Evolutionary conservation across 345 rosid species (phyloP), one percentile per base, ranked within the genome.

Genomic region (Litchi chinensis): DNA sequence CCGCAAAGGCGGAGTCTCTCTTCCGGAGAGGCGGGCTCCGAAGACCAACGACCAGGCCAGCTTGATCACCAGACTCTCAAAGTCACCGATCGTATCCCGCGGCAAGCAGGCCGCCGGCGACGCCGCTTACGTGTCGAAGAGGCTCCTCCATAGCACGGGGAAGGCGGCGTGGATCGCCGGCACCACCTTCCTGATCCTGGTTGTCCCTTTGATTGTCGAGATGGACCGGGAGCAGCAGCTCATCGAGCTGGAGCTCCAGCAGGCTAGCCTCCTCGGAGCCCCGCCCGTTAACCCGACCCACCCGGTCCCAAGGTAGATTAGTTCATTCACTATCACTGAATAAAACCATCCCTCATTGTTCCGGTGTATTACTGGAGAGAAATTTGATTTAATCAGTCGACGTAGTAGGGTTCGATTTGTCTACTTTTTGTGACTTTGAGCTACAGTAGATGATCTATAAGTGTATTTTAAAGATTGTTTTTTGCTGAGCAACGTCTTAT

Each of bases 101-200:
- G 95, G 93, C 68, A 92, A 86, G 88, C 90, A 81, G 44, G 89
- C 86, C 4, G 90, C 89, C 8, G 74, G 76, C 87, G 89, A 90
- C 74, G 83, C 92, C 75, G 87, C 82, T 1, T 80, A 80, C 80
- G 93, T 91, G 41, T 75, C 98, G 79, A 91, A 89, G 83, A 93
- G 89, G 85, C 93, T 94, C 80, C 85, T 94, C 46, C 82, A 83
- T 68, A 92, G 97, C 83, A 93, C 97, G 6, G 98, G 97, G 8
- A 91, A 90, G 87, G 98, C 97, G 8, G 94, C 94, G 24, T 92
- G 95, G 97, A 80, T 93, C 63, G 91, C 91, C 9, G 94, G 98
- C 3, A 91, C 98, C 39, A 91, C 95, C 37, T 80, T 90, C 79
- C 82, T 94, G 52, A 84, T 94, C 78, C 86, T 94, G 24, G 89